phyloP scores from a whole-genome alignment of 768 basidiomycete genomes.

The Asterophora lycoperdoides region DNA sequence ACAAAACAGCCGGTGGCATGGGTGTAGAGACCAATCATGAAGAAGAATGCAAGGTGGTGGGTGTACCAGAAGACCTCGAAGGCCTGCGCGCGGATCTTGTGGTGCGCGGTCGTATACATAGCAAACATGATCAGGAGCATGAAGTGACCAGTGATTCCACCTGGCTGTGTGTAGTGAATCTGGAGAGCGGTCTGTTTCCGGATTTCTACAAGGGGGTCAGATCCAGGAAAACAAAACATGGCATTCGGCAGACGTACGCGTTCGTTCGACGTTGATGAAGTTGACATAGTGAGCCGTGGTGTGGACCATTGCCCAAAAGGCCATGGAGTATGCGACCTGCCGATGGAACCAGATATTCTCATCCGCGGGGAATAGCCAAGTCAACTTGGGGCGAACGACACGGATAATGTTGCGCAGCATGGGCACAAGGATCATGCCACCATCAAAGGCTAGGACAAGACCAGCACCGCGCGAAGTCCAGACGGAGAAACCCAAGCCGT shows the following conservation, averaged over 20 bases:
- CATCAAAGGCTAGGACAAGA: constrained; percentile 84
- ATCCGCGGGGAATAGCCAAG: constrained; percentile 87
- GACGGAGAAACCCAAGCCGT: constrained; percentile 76
- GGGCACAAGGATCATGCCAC: constrained; percentile 80
- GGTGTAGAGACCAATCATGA: constrained; percentile 85
- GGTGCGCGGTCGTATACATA: constrained; percentile 89
- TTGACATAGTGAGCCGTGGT: constrained; percentile 93
- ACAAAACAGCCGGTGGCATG: constrained; percentile 96
- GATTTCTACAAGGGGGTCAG: constrained; percentile 53
- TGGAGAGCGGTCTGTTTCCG: constrained; percentile 71
- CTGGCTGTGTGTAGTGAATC: constrained; percentile 86
- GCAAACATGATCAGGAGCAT: constrained; percentile 93
- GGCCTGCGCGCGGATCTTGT: constrained; percentile 81
- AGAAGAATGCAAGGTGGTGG: constrained; percentile 91
- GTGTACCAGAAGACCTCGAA: constrained; percentile 99
- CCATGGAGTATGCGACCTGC: constrained; percentile 91
- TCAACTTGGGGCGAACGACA: constrained; percentile 70
- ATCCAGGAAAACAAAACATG: not conserved
- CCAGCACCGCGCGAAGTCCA: constrained; percentile 92
- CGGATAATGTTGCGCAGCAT: constrained; percentile 89
- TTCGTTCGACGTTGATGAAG: constrained; percentile 86
- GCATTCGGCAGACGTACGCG: constrained; percentile 49
- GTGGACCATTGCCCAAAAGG: constrained; percentile 91
- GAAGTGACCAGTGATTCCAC: constrained; percentile 93
- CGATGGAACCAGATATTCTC: constrained; percentile 97